A percentile compares a stretch with the other conserved stretches of the same genome.
phyloP scores from a whole-genome alignment of 352 stramenopile genomes.

The Phytophthora megakarya region DNA sequence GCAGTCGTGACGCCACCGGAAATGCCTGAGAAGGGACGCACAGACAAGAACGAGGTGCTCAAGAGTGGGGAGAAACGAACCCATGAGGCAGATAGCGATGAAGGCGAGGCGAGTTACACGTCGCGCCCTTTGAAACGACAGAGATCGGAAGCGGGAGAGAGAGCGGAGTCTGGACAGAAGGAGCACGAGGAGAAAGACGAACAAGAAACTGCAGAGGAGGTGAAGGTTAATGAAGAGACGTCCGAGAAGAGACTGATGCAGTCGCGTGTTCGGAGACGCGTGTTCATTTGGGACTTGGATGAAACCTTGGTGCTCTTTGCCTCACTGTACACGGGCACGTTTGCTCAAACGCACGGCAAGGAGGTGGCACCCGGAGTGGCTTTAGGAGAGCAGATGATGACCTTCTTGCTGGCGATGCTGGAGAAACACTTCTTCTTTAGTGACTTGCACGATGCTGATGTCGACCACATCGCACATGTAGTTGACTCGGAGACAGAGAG shows the following conservation, averaged over 20 bases:
- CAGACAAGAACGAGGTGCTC: constrained; percentile 7
- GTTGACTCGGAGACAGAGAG: neutral
- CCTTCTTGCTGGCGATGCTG: constrained; percentile 78
- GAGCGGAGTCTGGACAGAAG: neutral
- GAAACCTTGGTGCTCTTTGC: constrained; percentile 85
- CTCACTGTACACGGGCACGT: constrained; percentile 77
- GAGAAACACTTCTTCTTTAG: constrained; percentile 87
- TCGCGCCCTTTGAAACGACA: constrained; percentile 47
- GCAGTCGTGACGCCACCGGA: constrained; percentile 5
- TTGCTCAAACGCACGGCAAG: constrained; percentile 65
- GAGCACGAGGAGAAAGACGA: neutral
- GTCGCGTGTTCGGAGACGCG: constrained; percentile 35
- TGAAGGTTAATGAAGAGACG: no score
- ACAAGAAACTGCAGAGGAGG: constrained; percentile 1
- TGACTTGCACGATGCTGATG: constrained; percentile 72
- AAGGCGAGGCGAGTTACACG: constrained; percentile 25
- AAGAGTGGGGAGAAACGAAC: constrained; percentile 22
- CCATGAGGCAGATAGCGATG: constrained; percentile 12
- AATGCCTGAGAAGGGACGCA: constrained; percentile 1
- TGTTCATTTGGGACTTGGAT: constrained; percentile 86
- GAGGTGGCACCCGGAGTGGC: constrained; percentile 60
- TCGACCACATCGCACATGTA: constrained; percentile 65
- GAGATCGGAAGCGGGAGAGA: constrained; percentile 21
- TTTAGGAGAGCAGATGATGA: constrained; percentile 87
- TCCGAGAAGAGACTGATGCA: neutral